These are phyloP conservation scores for Conringia planisiliqua DNA, from an alignment of 345 rosid genomes.

Conservation along the genomic window DNA sequence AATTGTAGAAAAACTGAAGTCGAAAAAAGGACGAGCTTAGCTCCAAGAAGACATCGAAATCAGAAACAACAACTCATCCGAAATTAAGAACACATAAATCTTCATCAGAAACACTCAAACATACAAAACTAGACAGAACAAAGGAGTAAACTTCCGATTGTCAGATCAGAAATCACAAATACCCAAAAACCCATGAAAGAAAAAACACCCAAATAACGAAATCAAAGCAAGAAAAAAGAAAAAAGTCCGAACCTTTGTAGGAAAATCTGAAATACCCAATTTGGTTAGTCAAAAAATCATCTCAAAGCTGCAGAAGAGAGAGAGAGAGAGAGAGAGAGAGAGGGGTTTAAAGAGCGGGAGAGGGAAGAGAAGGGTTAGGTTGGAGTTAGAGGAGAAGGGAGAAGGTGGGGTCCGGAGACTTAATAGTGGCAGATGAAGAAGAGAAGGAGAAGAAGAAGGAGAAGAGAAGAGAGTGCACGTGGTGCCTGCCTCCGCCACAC, in stretches of 20 bases:
- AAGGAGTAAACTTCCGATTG: neutral
- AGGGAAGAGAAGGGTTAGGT: conserved; percentile 45
- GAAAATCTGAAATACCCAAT: neutral
- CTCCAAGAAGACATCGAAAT: neutral
- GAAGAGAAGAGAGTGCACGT: conserved; percentile 45
- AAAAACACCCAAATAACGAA: neutral
- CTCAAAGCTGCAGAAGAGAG: neutral
- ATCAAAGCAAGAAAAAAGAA: conserved; percentile 13
- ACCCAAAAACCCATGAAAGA: neutral
- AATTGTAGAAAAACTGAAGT: neutral
- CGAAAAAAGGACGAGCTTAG: neutral
- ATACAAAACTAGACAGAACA: neutral
- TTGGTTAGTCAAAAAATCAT: conserved; percentile 18
- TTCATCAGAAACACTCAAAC: neutral
- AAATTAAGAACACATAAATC: too few relatives aligned
- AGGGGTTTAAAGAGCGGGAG: conserved; percentile 32
- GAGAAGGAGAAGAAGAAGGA: neutral
- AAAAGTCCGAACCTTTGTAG: conserved; percentile 8
- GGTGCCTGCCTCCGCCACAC: conserved; percentile 55
- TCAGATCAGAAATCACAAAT: neutral
- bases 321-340: neutral
- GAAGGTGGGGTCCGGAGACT: conserved; percentile 31
- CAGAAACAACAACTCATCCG: neutral
- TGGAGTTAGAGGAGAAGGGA: conserved; percentile 45
- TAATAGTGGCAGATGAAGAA: conserved; percentile 36